phyloP scores from a whole-genome alignment of 2,329 filamentous ascomycete genomes.

The Pseudocercospora fuligena region DNA sequence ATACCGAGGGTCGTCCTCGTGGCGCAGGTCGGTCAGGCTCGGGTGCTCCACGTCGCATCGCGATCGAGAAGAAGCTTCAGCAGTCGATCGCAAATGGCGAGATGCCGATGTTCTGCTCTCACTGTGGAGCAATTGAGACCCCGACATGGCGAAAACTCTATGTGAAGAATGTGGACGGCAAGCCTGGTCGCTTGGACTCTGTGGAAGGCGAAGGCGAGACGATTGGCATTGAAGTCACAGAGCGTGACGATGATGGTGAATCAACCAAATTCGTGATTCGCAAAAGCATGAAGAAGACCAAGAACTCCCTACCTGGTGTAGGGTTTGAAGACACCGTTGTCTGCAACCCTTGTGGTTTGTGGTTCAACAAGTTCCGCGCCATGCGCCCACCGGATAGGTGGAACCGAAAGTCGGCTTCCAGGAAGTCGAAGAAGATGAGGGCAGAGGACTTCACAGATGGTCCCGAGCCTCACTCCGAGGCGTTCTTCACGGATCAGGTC shows the following conservation, averaged over 20 bases:
- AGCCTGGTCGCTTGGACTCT: constrained; percentile 71
- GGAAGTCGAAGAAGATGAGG: constrained; percentile 37
- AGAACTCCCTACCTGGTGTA: constrained; percentile 35
- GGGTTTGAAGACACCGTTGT: constrained; percentile 74
- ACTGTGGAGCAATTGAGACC: constrained; percentile 94
- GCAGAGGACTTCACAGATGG: constrained; percentile 36
- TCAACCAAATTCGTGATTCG: constrained; percentile 73
- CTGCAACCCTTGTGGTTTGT: constrained; percentile 96
- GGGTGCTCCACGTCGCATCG: constrained; percentile 69
- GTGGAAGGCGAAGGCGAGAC: constrained; percentile 74
- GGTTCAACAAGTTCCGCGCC: constrained; percentile 84
- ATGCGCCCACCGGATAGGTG: constrained; percentile 85
- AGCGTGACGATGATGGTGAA: constrained; percentile 65
- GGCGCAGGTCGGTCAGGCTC: constrained; percentile 45
- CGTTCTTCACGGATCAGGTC: constrained; percentile 39
- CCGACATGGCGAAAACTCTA: constrained; percentile 95
- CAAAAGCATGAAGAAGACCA: constrained; percentile 73
- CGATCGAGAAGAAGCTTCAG: constrained; percentile 61
- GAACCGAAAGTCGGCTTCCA: constrained; percentile 54
- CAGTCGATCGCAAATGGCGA: constrained; percentile 73
- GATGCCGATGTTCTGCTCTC: constrained; percentile 85
- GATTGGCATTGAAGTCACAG: constrained; percentile 72
- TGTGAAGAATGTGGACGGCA: constrained; percentile 73
- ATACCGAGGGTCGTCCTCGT: constrained; percentile 36
- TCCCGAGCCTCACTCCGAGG: constrained; percentile 39